Conservation (phyloP, 306 rosid genomes). For the cucumber (Cucumis sativus) region DNA sequence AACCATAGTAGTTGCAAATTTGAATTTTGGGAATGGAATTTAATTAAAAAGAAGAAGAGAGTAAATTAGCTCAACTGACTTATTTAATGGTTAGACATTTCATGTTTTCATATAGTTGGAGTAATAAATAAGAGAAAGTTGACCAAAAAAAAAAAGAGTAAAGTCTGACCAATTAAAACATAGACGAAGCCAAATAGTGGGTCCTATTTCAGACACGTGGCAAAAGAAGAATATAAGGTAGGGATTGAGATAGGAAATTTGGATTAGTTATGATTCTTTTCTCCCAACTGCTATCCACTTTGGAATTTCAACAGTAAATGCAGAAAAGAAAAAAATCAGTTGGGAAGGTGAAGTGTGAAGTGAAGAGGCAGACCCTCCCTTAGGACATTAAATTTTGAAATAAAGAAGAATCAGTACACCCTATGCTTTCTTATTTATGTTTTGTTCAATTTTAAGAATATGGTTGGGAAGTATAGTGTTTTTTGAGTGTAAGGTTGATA, state of each 20-base stretch:
- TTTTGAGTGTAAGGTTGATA: neutral
- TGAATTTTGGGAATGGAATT: neutral
- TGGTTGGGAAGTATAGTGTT: neutral
- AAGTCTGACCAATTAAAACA: constrained; percentile 5
- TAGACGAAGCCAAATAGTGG: neutral
- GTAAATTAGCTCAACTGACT: constrained; percentile 3
- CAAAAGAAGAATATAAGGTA: neutral
- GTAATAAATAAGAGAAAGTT: constrained; percentile 7
- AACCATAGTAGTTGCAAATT: neutral
- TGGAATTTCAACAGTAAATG: constrained; percentile 26
- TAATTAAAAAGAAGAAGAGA: neutral
- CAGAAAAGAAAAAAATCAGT: neutral
- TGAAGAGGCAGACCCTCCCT: neutral
- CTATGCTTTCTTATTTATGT: neutral
- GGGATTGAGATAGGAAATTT: neutral
- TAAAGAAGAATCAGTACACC: neutral
- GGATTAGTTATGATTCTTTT: constrained; percentile 8
- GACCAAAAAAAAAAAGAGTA: constrained; percentile 3
- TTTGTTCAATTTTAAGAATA: neutral
- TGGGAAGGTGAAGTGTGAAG: constrained; percentile 3
- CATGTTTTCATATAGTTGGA: constrained; percentile 2
- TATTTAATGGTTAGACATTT: neutral
- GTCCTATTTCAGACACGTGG: constrained; percentile 9
- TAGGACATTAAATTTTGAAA: constrained; percentile 3
- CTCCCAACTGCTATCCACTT: constrained; percentile 23